These are phyloP conservation scores for Dryadomyces quercivorus DNA, from an alignment of 2,329 filamentous ascomycete species.

Conservation along the genomic window DNA sequence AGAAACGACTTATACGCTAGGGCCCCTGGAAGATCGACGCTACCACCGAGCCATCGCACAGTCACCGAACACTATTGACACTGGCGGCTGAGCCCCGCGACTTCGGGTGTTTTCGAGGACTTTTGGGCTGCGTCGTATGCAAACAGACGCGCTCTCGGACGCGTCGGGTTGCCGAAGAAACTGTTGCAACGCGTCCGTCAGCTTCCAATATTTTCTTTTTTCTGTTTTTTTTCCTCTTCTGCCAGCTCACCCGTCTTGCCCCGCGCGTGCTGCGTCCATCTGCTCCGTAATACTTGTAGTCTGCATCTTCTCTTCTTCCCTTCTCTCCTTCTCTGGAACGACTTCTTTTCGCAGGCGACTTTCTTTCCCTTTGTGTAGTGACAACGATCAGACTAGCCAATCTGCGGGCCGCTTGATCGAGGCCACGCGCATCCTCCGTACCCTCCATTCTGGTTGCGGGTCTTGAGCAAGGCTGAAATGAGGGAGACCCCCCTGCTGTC, in stretches of 20 bases:
- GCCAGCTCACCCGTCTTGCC: neutral
- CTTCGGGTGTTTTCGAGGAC: too few species aligned
- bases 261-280: neutral
- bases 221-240: neutral
- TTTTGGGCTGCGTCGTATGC: neutral
- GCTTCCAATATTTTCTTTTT: neutral
- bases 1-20: too few species aligned
- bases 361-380: neutral
- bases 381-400: neutral
- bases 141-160: neutral
- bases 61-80: too few species aligned
- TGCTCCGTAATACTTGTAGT: neutral
- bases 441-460: neutral
- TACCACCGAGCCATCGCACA: too few species aligned
- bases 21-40: too few species aligned
- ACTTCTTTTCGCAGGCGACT: neutral
- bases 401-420: neutral
- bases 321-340: neutral
- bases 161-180: neutral
- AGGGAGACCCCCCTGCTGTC: too few species aligned
- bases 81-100: too few species aligned
- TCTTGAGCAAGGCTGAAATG: neutral
- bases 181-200: neutral
- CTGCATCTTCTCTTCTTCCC: too few species aligned
- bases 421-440: neutral